Evolutionary conservation across 305 asterid genomes (phyloP).

Genomic region (Fraxinus greggii): DNA sequence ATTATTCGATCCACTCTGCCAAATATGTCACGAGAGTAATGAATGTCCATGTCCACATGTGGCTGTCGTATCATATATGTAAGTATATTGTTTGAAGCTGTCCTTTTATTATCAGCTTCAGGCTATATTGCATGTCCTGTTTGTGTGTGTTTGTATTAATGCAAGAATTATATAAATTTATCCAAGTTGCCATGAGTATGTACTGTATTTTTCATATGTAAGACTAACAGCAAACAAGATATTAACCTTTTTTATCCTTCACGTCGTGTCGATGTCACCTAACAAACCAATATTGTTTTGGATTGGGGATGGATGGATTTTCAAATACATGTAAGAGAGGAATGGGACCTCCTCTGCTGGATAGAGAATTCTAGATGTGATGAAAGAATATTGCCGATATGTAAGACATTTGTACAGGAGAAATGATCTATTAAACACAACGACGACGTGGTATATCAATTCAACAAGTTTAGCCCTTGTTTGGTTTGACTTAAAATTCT

Average conservation of each 20-base stretch:
- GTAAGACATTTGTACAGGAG: neutral
- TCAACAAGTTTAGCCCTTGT: neutral
- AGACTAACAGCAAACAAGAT: neutral
- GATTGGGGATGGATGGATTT: conserved; percentile 19
- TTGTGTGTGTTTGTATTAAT: conserved; percentile 20
- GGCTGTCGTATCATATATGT: conserved; percentile 4
- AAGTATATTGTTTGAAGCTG: conserved; percentile 34
- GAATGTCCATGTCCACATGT: neutral
- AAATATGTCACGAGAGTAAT: neutral
- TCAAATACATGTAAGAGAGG: conserved; percentile 21
- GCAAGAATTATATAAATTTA: neutral
- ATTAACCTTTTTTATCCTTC: neutral
- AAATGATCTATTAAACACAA: neutral
- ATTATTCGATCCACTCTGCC: neutral
- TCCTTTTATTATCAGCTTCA: conserved; percentile 46
- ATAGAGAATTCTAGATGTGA: conserved; percentile 39
- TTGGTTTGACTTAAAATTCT: neutral
- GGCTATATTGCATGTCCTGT: conserved; percentile 21
- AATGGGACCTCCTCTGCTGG: conserved; percentile 38
- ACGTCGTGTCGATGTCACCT: neutral
- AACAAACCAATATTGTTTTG: neutral
- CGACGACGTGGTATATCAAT: neutral
- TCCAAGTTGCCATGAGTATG: neutral
- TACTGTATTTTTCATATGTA: neutral
- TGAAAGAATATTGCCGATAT: conserved; percentile 39